A percentile compares a stretch with the other conserved stretches of the same genome.
These are phyloP conservation scores for Xylariaceae sp. DNA, from an alignment of 2,329 filamentous ascomycete species.

Conservation along the genomic window DNA sequence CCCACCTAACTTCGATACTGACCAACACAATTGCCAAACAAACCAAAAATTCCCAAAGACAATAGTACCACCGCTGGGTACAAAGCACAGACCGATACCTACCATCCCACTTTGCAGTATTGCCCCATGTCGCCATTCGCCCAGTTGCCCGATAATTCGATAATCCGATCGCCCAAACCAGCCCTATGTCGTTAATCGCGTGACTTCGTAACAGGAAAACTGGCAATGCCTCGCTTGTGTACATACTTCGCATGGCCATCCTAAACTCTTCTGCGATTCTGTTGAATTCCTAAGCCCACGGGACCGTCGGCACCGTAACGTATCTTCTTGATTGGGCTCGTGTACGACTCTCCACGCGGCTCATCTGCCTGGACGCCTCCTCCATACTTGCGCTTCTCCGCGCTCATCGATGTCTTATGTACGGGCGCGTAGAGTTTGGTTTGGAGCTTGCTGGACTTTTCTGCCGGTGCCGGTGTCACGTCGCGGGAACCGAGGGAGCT, in stretches of 20 bases:
- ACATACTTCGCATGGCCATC: neutral
- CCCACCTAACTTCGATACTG: neutral
- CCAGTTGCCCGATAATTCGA: neutral
- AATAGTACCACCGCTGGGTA: constrained; percentile 6
- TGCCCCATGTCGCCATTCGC: neutral
- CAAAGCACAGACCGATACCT: constrained; percentile 8
- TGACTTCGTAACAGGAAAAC: constrained; percentile 11
- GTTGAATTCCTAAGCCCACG: constrained; percentile 50
- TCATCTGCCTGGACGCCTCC: constrained; percentile 31
- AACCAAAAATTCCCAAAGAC: neutral
- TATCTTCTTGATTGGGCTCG: constrained; percentile 49
- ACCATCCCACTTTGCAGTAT: constrained; percentile 4
- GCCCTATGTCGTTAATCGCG: constrained; percentile 12
- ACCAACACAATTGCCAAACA: neutral
- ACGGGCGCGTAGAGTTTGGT: constrained; percentile 46
- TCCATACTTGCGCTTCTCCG: constrained; percentile 49
- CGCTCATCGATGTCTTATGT: constrained; percentile 35
- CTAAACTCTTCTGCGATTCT: constrained; percentile 12
- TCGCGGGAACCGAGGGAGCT: constrained; percentile 41
- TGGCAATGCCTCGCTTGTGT: neutral
- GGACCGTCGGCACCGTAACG: constrained; percentile 39
- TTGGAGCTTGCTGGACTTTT: constrained; percentile 45
- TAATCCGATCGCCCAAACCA: neutral
- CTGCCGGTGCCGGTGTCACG: constrained; percentile 37
- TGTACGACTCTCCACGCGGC: constrained; percentile 33